Base-by-base conservation (phyloP, 148 eudicot genomes). In the Silene conica region DNA sequence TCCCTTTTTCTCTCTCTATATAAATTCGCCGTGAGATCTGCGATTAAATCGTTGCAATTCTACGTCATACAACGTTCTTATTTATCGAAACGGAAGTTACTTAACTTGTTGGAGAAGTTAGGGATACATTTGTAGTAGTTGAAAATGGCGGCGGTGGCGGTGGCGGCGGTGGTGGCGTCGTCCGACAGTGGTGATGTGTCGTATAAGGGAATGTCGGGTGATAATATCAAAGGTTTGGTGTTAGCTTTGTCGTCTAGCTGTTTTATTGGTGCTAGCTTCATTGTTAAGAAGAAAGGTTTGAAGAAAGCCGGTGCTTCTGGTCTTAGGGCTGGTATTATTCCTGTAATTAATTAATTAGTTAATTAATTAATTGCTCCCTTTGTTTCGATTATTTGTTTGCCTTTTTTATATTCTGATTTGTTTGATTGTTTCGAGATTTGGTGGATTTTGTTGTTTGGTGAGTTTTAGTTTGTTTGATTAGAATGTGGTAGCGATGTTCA, bases 221-320 rank as follows among this genome's bases (percentile, higher is more conserved):
- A 79, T 63, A 79, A 79, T 38, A 79, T 79, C 4, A 79, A 74
- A 55, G 81, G 81, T 3, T 70, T 79, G 19, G 74, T 79, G 12
- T 43, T 79, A 3, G 81, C 81, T 19, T 69, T 79, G 57, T 79
- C 81, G 8, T 79, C 81, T 0, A 79, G 81, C 21, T 68, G 74
- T 28, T 79, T 79, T 43, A 79, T 79, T 69, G 81, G 81, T 14
- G 74, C 77, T 13, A 79, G 81, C 65, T 79, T 79, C 65, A 79
- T 79, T 69, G 81, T 79, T 34, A 79, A 79, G 70, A 79, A 79
- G 70, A 79, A 79, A 50, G 81, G 81, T 6, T 69, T 79, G 74
- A 79, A 79, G 74, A 79, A 79, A 25, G 81, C 81, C 63, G 81
- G 81, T 28, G 81, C 77, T 79, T 73, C 78, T 69, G 81, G 81